Base-by-base conservation (phyloP, 306 rosid genomes). In the Cucumis hystrix region DNA sequence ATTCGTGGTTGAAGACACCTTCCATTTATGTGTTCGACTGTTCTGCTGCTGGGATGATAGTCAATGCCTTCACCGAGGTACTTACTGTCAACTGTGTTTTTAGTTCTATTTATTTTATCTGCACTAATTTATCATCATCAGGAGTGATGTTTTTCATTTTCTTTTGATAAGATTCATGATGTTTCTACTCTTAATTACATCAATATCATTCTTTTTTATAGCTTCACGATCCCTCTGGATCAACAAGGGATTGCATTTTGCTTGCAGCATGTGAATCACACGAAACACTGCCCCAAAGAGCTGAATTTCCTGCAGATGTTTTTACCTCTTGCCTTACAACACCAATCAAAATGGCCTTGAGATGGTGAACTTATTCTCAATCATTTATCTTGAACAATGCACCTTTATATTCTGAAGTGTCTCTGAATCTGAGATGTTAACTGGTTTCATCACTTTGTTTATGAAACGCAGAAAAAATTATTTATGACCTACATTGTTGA, bases 251-350 rank as follows among this genome's bases (percentile, higher is more conserved):
- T 87, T 92, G 98, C 83, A 96, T 96, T 80, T 83, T 96, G 79
- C 99, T 96, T 84, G 99, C 98, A 9, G 96, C 99, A 52, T 92
- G 99, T 86, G 98, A 92, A 87, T 89, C 96, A 45, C 98, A 96
- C 2, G 99, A 96, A 80, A 92, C 98, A 75, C 96, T 96, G 78
- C 99, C 99, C 15, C 98, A 92, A 82, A 96, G 97, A 90, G 92
- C 89, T 78, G 99, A 96, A 83, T 96, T 96, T 85, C 99, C 98
- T 33, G 99, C 99, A 51, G 98, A 96, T 84, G 89, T 92, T 78
- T 96, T 92, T 85, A 96, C 99, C 63, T 88, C 99, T 57, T 96
- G 98, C 86, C 99, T 96, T 71, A 96, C 99, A 62, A 96, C 98
- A 17, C 99, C 99, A 45, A 92, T 92, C 76, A 96, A 96, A 94